Base-by-base conservation (phyloP, 139 green algal genomes). In the Diplosphaera chodatii region DNA sequence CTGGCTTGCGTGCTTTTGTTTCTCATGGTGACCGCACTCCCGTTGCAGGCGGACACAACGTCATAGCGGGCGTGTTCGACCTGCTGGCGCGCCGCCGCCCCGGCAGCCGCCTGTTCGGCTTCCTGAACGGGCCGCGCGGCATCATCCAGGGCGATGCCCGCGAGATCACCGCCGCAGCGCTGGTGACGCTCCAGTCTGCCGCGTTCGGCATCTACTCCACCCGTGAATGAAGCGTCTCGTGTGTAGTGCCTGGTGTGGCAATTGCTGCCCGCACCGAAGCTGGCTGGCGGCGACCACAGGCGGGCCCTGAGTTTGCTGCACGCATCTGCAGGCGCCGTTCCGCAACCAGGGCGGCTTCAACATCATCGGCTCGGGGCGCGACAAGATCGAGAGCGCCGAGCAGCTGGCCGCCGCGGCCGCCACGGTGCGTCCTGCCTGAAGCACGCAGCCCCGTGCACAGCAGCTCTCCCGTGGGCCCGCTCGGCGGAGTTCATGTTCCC, bases 31-130 rank as follows among this genome's bases (percentile, higher is more conserved):
- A n/a, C n/a, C n/a, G n/a, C n/a, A n/a, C n/a, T n/a, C n/a, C n/a
- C n/a, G n/a, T n/a, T n/a, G n/a, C n/a, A n/a, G n/a, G n/a, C 23
- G 86, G 84, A 0, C 85, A 91, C 86, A 91, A 91, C 65, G 82
- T 91, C 21, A 84, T 91, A 67, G 67, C 70, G n/a, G 85, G 85
- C 4, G 20, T 89, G 56, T 75, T 87, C 28, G 86, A 90, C 73
- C 76, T 77, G 66, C 79, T 88, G 29, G 27, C 64, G 29, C n/a
- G 30, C 32, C 68, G 41, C 20, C 56, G 71, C 70, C 77, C 80
- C 20, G 80, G 77, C 64, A 77, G 63, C 37, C 63, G 40, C 15
- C 69, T 87, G 62, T 34, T 85, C 22, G 82, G 81, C 40, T 86
- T 86, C 67, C 56, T 74, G n/a, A 62, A 75, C 10, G 81, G 81